phyloP scores from a whole-genome alignment of 495 filamentous ascomycete species.

The Talaromyces thailandensis region DNA sequence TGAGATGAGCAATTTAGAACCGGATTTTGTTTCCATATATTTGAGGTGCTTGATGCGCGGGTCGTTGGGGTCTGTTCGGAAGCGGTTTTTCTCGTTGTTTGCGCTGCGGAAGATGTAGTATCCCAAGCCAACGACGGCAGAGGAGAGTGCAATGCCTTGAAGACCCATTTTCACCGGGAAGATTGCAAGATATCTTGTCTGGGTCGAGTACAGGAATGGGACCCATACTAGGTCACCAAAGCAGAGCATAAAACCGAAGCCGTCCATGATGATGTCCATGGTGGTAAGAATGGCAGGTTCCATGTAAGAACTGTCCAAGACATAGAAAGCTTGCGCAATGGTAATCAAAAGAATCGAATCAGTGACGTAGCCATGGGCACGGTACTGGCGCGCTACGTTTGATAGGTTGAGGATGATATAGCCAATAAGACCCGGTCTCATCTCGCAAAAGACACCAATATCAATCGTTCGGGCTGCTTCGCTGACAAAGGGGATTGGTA shows the following conservation, averaged over 20 bases:
- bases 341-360: constrained; percentile 82
- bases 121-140: constrained; percentile 56
- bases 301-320: constrained; percentile 81
- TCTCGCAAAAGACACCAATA: constrained; percentile 83
- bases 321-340: constrained; percentile 71
- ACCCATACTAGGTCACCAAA: constrained; percentile 95
- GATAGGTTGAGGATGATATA: constrained; percentile 85
- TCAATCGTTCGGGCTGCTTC: constrained; percentile 56
- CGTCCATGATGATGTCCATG: constrained; percentile 92
- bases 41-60: constrained; percentile 71
- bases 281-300: constrained; percentile 89
- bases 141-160: constrained; percentile 49
- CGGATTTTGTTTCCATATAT: constrained; percentile 78
- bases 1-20: constrained; percentile 69
- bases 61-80: constrained; percentile 82
- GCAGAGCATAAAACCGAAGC: constrained; percentile 93
- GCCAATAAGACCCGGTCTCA: constrained; percentile 82
- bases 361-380: constrained; percentile 68
- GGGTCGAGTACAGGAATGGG: constrained; percentile 80
- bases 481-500: constrained; percentile 61
- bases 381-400: constrained; percentile 82
- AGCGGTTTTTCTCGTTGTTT: constrained; percentile 91
- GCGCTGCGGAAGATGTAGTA: constrained; percentile 86
- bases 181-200: constrained; percentile 78
- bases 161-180: constrained; percentile 72